A percentile compares a stretch with the other conserved stretches of the same genome.
phyloP scores from a whole-genome alignment of 164 flowering plant species.

The Chloranthus sessilifolius region DNA sequence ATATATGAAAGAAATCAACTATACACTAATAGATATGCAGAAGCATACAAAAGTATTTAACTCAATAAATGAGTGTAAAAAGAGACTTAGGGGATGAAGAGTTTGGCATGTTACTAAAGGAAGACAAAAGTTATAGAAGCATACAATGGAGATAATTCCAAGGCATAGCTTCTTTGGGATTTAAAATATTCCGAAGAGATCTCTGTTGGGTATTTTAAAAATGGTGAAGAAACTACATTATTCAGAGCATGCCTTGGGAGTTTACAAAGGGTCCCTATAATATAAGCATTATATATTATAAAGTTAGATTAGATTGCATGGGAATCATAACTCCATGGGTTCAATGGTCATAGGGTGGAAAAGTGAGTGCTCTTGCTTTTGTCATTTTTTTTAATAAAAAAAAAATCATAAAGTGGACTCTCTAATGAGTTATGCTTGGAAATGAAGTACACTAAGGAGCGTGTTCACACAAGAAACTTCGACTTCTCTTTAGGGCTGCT shows the following conservation, averaged over 20 bases:
- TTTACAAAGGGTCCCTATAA: conserved; percentile 16
- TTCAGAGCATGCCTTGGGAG: conserved; percentile 28
- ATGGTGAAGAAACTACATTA: conserved; percentile 6
- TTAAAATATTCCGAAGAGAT: conserved; percentile 41
- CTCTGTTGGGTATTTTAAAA: conserved; percentile 12
- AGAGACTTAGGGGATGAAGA: conserved; percentile 38
- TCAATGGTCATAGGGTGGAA: conserved; percentile 9
- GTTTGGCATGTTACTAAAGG: conserved; percentile 66
- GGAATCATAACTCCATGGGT: conserved; percentile 19
- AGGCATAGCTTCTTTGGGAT: conserved; percentile 46
- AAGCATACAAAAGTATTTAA: neutral
- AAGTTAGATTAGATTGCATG: conserved; percentile 13
- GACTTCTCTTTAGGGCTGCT: too few relatives aligned
- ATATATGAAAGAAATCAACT: too few relatives aligned
- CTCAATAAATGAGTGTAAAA: neutral
- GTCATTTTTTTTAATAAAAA: conserved; percentile 2
- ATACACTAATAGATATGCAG: too few relatives aligned
- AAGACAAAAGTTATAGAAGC: conserved; percentile 35
- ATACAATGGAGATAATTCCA: conserved; percentile 20
- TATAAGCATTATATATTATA: too few relatives aligned
- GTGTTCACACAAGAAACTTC: conserved; percentile 13
- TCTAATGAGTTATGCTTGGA: conserved; percentile 14
- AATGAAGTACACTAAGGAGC: conserved; percentile 4
- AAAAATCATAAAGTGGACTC: too few relatives aligned
- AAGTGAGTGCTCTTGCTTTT: conserved; percentile 13